Conservation (phyloP, 768 basidiomycete species). For the Suillus plorans region DNA sequence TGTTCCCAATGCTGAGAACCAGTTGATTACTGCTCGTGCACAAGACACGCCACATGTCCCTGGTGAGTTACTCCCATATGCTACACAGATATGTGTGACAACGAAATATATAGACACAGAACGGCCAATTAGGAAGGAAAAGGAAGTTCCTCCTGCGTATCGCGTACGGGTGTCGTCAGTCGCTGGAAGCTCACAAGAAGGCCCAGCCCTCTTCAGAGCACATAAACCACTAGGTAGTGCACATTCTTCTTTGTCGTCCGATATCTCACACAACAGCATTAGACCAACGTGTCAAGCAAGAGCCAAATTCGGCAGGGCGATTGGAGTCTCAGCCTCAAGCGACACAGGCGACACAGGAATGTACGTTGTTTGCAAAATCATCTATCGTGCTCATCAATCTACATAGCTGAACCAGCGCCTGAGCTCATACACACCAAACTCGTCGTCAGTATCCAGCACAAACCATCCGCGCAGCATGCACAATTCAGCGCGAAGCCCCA, state of each 20-base stretch:
- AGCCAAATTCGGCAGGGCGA: background rate
- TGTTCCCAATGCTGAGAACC: background rate
- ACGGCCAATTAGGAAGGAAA: background rate
- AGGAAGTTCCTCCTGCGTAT: background rate
- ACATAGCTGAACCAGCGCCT: background rate
- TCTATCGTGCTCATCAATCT: background rate
- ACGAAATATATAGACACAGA: background rate
- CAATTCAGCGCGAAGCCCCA: slow-evolving; percentile 30
- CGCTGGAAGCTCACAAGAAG: background rate
- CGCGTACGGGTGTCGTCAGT: background rate
- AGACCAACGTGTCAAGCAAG: background rate
- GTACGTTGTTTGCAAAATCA: background rate
- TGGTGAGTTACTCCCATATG: background rate
- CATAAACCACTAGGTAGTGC: background rate
- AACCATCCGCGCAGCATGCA: slow-evolving; percentile 27
- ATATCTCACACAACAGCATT: background rate
- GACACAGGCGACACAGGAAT: background rate
- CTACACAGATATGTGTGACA: background rate
- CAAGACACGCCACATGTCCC: background rate
- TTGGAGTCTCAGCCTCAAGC: background rate
- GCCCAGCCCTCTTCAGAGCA: background rate
- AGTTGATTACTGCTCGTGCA: background rate
- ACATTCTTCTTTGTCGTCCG: background rate
- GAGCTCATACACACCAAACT: background rate
- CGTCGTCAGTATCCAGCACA: slow-evolving; percentile 31